A percentile compares a stretch with the other conserved stretches of the same genome.
Conservation (phyloP, 306 rosid species). For the Prosopis cineraria region DNA sequence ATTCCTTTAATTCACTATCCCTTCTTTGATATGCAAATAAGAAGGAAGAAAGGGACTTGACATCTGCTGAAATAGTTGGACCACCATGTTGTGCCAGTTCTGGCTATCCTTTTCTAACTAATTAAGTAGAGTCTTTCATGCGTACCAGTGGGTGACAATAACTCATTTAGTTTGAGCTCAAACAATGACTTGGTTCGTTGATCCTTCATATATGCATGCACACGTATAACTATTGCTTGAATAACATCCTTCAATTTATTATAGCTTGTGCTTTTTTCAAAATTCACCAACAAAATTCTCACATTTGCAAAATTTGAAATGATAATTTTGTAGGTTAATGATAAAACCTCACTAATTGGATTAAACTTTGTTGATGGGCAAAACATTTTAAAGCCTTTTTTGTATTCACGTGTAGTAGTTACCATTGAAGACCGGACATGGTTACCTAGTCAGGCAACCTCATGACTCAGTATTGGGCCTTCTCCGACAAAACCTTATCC, state of each 20-base stretch:
- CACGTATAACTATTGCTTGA: too few species aligned
- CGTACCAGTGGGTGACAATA: not conserved
- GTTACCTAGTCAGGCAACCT: not conserved
- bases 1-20: slow-evolving; percentile 30
- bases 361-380: too few species aligned
- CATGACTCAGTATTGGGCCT: not conserved
- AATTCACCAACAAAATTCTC: too few species aligned
- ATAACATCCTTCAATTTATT: not conserved
- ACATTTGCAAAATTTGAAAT: too few species aligned
- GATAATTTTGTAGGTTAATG: too few species aligned
- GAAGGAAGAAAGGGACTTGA: slow-evolving; percentile 4
- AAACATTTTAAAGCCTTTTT: not conserved
- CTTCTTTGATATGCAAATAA: slow-evolving; percentile 19
- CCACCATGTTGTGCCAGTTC: slow-evolving; percentile 3
- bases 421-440: not conserved
- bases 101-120: not conserved
- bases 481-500: not conserved
- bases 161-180: not conserved
- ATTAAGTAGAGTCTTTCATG: not conserved
- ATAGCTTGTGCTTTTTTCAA: not conserved
- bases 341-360: too few species aligned
- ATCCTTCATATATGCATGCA: too few species aligned
- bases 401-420: not conserved
- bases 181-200: not conserved
- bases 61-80: slow-evolving; percentile 19